Evolutionary conservation across 805 yeast genomes (phyloP), one percentile per base, ranked within the genome.

Genomic region (Candida nitratophila): DNA sequence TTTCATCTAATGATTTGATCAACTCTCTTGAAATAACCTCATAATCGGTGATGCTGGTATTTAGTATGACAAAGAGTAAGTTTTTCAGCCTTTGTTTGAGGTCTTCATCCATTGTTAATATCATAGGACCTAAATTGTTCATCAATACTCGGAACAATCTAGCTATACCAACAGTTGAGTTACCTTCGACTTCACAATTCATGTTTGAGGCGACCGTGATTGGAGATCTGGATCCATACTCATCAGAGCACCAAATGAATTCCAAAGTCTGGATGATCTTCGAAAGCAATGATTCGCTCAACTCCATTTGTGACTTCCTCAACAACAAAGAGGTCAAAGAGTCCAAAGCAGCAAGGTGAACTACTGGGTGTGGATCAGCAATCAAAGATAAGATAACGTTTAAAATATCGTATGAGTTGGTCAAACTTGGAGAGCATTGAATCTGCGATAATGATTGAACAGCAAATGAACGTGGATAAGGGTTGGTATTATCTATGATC

Each of bases 301-400:
- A 44, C 30, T 57, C 63, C 16, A 57, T 46, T 48, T 62, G 61
- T 1, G 60, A 47, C 41, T 81, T 79, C 30, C 74, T 76, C 33
- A 77, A 79, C 27, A 89, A 66, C 12, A 85, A 59, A 1, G 74
- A 63, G 2, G 75, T 61, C 37, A 84, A 57, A 0, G 93, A 75
- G 39, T 74, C 74, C 51, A 89, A 59, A 1, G 91, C 71, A 72
- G 89, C 83, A 44, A 77, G 73, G 57, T 86, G 90, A 16, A 93
- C 89, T 1, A 77, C 66, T 0, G 96, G 96, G 57, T 90, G 91
- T 0, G 96, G 90, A 60, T 91, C 98, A 19, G 65, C 65, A 4
- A 81, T 60, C 26, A 91, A 68, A 15, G 85, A 80, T 33, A 73
- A 60, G 2, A 81, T 55, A 4, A 87, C 78, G 31, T 79, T 79